These are phyloP conservation scores for Penicillium daleae DNA, from an alignment of 495 filamentous ascomycete species.

Conservation along the genomic window DNA sequence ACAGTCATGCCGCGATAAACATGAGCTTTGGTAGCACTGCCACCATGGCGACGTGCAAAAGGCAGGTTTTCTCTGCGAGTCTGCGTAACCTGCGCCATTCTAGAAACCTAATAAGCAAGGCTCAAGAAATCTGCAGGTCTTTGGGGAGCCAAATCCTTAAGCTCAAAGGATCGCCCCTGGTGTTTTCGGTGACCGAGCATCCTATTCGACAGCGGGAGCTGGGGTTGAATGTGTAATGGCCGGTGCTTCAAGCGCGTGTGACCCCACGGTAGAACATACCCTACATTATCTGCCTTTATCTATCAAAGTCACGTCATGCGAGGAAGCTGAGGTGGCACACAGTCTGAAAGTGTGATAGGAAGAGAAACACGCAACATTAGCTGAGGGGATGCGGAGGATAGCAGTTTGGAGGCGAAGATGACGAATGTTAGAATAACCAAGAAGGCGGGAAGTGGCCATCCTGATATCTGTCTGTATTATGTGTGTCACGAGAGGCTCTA, in stretches of 20 bases:
- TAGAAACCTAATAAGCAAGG: neutral
- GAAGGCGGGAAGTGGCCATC: no score
- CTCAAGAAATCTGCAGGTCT: neutral
- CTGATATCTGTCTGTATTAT: no score
- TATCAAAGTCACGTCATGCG: no score
- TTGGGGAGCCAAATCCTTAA: neutral
- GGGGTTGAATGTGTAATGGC: neutral
- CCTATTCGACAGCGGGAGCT: neutral
- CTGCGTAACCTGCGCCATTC: no score
- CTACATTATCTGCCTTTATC: no score
- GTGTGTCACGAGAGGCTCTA: no score
- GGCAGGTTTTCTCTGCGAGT: neutral
- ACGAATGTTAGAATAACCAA: no score
- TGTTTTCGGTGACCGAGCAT: neutral
- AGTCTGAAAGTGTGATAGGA: no score
- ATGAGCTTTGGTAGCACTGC: neutral
- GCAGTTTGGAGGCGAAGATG: no score
- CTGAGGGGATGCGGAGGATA: neutral
- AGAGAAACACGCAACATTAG: neutral
- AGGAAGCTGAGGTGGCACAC: no score
- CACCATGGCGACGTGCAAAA: neutral
- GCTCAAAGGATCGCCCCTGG: neutral
- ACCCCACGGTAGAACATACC: no score
- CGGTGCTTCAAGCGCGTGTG: neutral
- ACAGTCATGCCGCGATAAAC: neutral